Percentiles rank a stretch among this genome's conserved stretches.
Evolutionary conservation across 805 yeast genomes (phyloP).

Genomic region (Saccharomycopsis sp.): DNA sequence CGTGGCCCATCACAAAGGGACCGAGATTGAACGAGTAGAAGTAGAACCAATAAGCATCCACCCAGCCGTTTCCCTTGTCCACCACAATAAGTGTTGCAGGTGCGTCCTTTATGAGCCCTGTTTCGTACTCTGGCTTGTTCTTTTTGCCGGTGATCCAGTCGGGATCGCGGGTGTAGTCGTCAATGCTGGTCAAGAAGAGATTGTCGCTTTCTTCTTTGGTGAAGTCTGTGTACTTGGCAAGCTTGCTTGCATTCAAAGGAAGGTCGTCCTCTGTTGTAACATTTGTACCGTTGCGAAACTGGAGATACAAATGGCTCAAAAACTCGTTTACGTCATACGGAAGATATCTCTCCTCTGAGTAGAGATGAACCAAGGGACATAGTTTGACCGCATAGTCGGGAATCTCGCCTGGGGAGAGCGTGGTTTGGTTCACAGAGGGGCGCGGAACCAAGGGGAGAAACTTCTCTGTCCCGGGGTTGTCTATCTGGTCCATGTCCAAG

Average conservation of each 20-base stretch:
- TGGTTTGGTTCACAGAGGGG: conserved; percentile 32
- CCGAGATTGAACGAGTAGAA: conserved; percentile 92
- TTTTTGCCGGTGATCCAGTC: conserved; percentile 76
- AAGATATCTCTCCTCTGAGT: conserved; percentile 80
- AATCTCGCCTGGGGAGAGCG: conserved; percentile 45
- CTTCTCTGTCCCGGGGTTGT: conserved; percentile 17
- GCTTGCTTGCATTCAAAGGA: conserved; percentile 26
- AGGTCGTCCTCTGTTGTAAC: conserved; percentile 26
- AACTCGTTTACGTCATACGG: conserved; percentile 75
- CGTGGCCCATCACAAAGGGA: conserved; percentile 94
- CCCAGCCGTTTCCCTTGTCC: conserved; percentile 91
- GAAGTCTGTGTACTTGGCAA: conserved; percentile 28
- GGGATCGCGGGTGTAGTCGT: conserved; percentile 67
- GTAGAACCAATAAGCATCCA: conserved; percentile 94
- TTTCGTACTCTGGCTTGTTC: conserved; percentile 61
- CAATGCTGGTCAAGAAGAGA: conserved; percentile 56
- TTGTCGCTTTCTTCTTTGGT: conserved; percentile 26
- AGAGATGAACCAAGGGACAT: conserved; percentile 76
- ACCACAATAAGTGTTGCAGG: conserved; percentile 79
- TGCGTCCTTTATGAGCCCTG: conserved; percentile 66
- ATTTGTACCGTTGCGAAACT: conserved; percentile 42
- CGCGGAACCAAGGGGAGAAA: conserved; percentile 32
- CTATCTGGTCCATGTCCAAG: conserved; percentile 6
- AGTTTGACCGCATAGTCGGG: conserved; percentile 58
- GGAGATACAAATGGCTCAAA: conserved; percentile 59